phyloP scores from a whole-genome alignment of 305 asterid genomes.

The Fraxinus ornus region DNA sequence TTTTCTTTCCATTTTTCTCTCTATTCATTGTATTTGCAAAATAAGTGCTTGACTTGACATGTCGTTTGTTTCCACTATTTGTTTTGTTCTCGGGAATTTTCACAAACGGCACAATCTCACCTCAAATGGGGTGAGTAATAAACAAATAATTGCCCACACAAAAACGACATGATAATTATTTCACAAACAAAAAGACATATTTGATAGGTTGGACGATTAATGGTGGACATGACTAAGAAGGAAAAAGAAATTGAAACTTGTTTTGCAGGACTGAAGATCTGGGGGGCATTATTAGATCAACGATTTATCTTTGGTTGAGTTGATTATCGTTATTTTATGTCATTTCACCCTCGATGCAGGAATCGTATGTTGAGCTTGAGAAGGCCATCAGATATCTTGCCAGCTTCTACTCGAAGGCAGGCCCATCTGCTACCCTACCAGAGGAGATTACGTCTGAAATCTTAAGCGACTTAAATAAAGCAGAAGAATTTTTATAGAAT shows the following conservation, averaged over 20 bases:
- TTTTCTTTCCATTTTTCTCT: background rate
- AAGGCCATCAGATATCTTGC: conserved; percentile 81
- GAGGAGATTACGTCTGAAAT: conserved; percentile 66
- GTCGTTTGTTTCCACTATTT: background rate
- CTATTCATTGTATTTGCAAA: background rate
- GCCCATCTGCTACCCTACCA: conserved; percentile 80
- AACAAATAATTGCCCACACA: background rate
- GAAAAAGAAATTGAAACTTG: background rate
- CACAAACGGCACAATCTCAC: background rate
- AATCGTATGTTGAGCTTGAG: conserved; percentile 77
- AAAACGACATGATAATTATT: background rate
- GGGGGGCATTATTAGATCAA: background rate
- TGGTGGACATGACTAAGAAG: background rate
- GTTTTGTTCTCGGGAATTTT: background rate
- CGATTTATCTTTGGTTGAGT: background rate
- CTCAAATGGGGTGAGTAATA: background rate
- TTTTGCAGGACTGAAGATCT: background rate
- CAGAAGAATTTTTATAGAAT: conserved; percentile 56
- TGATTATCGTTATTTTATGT: background rate
- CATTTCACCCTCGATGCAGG: conserved; percentile 45
- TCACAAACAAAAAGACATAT: background rate
- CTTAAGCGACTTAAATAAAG: conserved; percentile 49
- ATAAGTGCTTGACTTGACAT: background rate
- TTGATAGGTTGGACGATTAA: background rate
- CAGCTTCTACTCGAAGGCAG: conserved; percentile 76